Evolutionary conservation across 495 filamentous ascomycete species (phyloP).

Genomic region (Parathielavia appendiculata): DNA sequence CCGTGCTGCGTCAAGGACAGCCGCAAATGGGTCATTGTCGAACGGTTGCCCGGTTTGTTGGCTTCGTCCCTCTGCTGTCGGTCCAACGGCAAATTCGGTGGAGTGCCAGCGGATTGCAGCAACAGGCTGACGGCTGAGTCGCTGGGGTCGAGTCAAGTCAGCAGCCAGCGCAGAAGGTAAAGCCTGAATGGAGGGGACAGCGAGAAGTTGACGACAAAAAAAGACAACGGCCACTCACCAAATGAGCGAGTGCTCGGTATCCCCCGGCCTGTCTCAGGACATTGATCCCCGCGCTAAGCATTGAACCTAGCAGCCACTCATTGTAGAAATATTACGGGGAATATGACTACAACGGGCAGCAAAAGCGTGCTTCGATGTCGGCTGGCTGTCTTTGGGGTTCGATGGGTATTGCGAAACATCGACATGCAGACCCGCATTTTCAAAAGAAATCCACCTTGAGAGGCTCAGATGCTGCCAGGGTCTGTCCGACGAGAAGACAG

Average conservation of each 20-base stretch:
- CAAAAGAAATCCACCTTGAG: background rate
- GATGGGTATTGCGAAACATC: too few relatives aligned
- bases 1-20: background rate
- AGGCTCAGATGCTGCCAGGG: too few relatives aligned
- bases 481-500: too few relatives aligned
- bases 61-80: background rate
- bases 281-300: slow-evolving; percentile 27
- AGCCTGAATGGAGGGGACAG: background rate
- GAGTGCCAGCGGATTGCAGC: background rate
- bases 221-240: slow-evolving; percentile 7
- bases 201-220: background rate
- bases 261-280: slow-evolving; percentile 22
- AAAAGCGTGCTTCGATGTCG: background rate
- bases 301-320: slow-evolving; percentile 25
- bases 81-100: background rate
- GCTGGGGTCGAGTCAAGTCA: background rate
- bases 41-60: background rate
- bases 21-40: background rate
- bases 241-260: background rate
- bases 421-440: background rate
- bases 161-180: background rate
- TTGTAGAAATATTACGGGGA: slow-evolving; percentile 13
- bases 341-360: background rate
- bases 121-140: background rate
- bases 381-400: too few relatives aligned